phyloP scores from a whole-genome alignment of 2,329 filamentous ascomycete genomes.

The Sporothrix humicola region DNA sequence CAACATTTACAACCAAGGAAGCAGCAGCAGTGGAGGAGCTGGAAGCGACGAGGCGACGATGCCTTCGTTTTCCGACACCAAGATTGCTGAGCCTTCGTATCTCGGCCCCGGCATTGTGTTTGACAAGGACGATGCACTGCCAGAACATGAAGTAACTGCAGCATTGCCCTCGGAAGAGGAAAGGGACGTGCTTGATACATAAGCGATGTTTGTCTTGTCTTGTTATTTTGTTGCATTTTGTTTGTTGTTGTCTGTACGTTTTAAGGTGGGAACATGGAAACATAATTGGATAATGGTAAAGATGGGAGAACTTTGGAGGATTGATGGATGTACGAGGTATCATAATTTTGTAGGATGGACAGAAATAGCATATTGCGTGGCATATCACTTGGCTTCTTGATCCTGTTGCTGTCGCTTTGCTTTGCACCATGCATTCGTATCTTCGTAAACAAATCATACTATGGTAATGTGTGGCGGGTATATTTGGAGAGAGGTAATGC shows the following conservation, averaged over 20 bases:
- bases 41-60: slow-evolving; percentile 24
- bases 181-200: slow-evolving; percentile 51
- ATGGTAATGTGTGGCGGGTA: slow-evolving; percentile 18
- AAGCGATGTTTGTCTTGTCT: slow-evolving; percentile 28
- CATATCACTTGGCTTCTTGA: background rate
- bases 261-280: background rate
- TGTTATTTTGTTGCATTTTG: slow-evolving; percentile 1
- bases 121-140: slow-evolving; percentile 56
- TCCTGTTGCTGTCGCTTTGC: background rate
- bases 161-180: slow-evolving; percentile 50
- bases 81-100: slow-evolving; percentile 55
- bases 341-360: background rate
- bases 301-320: background rate
- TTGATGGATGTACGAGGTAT: background rate
- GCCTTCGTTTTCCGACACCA: slow-evolving; percentile 21
- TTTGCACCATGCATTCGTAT: background rate
- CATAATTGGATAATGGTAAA: slow-evolving; percentile 1
- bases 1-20: slow-evolving; percentile 38
- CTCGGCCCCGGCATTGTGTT: slow-evolving; percentile 57
- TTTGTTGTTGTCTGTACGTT: background rate
- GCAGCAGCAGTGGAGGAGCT: slow-evolving; percentile 30
- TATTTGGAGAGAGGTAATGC: background rate
- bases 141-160: slow-evolving; percentile 46
- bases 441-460: background rate
- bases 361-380: slow-evolving; percentile 6